Base-by-base conservation (phyloP, 1,284 basidiomycete species). In the Pulveroboletus sp. region DNA sequence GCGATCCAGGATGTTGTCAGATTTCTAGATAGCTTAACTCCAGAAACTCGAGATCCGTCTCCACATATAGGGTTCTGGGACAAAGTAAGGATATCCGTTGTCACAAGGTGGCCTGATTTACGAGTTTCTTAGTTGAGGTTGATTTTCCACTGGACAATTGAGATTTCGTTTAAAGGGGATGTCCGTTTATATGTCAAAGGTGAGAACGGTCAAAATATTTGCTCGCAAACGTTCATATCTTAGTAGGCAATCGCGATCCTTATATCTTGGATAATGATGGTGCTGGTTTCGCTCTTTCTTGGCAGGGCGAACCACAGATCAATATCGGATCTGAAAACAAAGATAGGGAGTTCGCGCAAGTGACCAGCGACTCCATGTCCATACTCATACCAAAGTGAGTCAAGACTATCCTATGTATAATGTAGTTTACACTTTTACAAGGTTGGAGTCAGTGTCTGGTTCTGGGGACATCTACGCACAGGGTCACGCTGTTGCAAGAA, bases 41-140 rank as follows among this genome's bases (percentile, higher is more conserved):
- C 87, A 62, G 82, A 92, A 15, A 86, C 93, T 35, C 83, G 85
- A 38, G 96, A 99, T 74, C 81, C 86, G n/a, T 96, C 94, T 7
- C 89, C 92, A 15, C 81, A 85, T 25, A 72, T 96, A 54, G 96
- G 94, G 3, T 98, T 98, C 73, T 98, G 96, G 96, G 96, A 98
- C 65, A 90, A 90, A 77, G 87, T 85, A 58, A 59, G 69, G 61
- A 24, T 38, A 26, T 17, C 7, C 4, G 20, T 39, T 14, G n/a
- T 49, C 18, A 39, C 6, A 31, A 14, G 18, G 29, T 51, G 36
- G 25, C 28, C n/a, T 55, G 17, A 47, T 44, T 49, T 44, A 61
- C 22, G 47, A 10, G 51, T 22, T 56, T 33, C 22, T 35, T 71
- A 98, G 86, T 76, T 97, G 64, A 81, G 92, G 38, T 77, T 97